A percentile compares a stretch with the other conserved stretches of the same genome.
Evolutionary conservation across 2,329 filamentous ascomycete species (phyloP).

Genomic region (Harringtonia aguacate): DNA sequence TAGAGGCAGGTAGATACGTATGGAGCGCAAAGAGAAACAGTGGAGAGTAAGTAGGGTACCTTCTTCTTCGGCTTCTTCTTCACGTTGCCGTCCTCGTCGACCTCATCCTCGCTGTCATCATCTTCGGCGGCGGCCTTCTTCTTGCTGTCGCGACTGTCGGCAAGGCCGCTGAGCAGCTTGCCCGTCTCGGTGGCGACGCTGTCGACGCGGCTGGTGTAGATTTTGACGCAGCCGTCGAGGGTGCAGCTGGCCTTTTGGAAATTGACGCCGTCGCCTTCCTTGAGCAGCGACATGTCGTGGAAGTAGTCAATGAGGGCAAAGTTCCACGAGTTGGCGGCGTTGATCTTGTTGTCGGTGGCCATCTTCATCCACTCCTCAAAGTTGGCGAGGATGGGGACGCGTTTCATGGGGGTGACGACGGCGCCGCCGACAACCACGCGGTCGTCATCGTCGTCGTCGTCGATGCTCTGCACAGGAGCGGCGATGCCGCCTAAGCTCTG

Average conservation of each 20-base stretch:
- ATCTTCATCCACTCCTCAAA: slow-evolving; percentile 99
- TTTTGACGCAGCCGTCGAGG: slow-evolving; percentile 95
- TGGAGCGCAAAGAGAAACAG: too few relatives aligned
- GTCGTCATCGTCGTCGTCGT: slow-evolving; percentile 36
- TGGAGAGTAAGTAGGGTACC: too few relatives aligned
- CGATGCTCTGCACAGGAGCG: slow-evolving; percentile 8
- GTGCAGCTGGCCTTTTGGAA: slow-evolving; percentile 98
- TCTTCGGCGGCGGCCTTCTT: slow-evolving; percentile 57
- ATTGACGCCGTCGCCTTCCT: slow-evolving; percentile 94
- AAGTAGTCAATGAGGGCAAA: slow-evolving; percentile 99
- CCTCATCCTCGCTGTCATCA: slow-evolving; percentile 51
- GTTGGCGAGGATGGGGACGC: slow-evolving; percentile 89
- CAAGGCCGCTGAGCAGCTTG: slow-evolving; percentile 84
- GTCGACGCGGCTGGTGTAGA: slow-evolving; percentile 96
- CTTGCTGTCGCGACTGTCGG: slow-evolving; percentile 72
- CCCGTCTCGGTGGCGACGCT: slow-evolving; percentile 97
- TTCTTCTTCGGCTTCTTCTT: slow-evolving; percentile 63
- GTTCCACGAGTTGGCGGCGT: slow-evolving; percentile 96
- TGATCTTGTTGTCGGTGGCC: slow-evolving; percentile 99
- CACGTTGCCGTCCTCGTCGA: slow-evolving; percentile 33
- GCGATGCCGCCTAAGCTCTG: slow-evolving; percentile 15
- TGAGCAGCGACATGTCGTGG: slow-evolving; percentile 94
- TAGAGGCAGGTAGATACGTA: too few relatives aligned
- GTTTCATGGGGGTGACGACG: slow-evolving; percentile 84
- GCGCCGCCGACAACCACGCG: slow-evolving; percentile 51